These are phyloP conservation scores for Colletotrichum ledebouriae DNA, from an alignment of 2,329 filamentous ascomycete genomes.

Conservation along the genomic window DNA sequence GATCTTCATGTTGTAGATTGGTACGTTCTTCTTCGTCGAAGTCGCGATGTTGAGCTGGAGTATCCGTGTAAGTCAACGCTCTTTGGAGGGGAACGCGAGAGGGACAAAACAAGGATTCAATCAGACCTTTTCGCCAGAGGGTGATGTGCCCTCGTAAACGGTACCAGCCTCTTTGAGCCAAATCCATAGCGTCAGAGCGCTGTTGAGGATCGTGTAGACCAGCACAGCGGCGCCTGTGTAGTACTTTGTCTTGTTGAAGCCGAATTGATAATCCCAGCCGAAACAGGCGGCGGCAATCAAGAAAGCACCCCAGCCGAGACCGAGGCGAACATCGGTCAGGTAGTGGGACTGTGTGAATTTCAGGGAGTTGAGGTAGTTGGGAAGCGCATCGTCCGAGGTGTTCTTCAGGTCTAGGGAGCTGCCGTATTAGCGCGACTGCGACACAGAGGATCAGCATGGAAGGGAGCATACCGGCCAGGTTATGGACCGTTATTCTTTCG, in stretches of 20 bases:
- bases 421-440: slow-evolving; percentile 37
- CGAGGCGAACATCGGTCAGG: slow-evolving; percentile 85
- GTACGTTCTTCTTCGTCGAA: slow-evolving; percentile 81
- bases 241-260: slow-evolving; percentile 87
- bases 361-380: slow-evolving; percentile 92
- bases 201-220: slow-evolving; percentile 84
- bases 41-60: slow-evolving; percentile 79
- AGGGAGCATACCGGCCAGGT: slow-evolving; percentile 67
- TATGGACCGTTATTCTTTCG: slow-evolving; percentile 76
- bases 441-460: slow-evolving; percentile 16
- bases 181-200: slow-evolving; percentile 85
- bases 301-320: slow-evolving; percentile 86
- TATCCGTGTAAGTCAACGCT: slow-evolving; percentile 38
- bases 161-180: slow-evolving; percentile 84
- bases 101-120: not conserved
- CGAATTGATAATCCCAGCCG: slow-evolving; percentile 90
- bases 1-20: slow-evolving; percentile 83
- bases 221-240: slow-evolving; percentile 85
- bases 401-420: slow-evolving; percentile 85
- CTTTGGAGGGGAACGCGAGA: not conserved
- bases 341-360: slow-evolving; percentile 86
- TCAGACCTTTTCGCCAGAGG: slow-evolving; percentile 75
- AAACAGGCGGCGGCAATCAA: slow-evolving; percentile 86
- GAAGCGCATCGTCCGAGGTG: slow-evolving; percentile 93
- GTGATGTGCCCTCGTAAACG: slow-evolving; percentile 80